Evolutionary conservation across 169 alveolate species (phyloP).

Genomic region (Eimeria acervulina): DNA sequence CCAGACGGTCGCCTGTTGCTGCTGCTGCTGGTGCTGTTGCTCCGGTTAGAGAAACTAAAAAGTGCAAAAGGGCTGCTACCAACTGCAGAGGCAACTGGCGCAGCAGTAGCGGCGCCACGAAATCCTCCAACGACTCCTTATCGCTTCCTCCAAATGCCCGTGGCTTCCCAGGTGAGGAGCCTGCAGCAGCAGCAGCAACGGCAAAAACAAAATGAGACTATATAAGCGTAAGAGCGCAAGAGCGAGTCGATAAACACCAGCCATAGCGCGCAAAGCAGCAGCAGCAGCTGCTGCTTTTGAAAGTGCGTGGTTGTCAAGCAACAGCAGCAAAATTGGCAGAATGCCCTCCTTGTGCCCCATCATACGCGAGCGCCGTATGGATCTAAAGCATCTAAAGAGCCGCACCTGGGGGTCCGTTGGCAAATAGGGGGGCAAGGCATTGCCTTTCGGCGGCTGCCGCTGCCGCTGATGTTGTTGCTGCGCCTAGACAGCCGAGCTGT

Average conservation of each 20-base stretch:
- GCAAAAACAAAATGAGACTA: neutral
- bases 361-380: neutral
- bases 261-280: neutral
- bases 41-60: conserved; percentile 26
- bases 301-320: neutral
- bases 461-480: conserved; percentile 69
- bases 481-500: conserved; percentile 63
- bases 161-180: neutral
- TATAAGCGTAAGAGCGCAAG: neutral
- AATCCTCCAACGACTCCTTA: conserved; percentile 70
- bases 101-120: conserved; percentile 67
- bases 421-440: conserved; percentile 9
- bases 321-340: neutral
- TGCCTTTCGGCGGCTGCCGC: conserved; percentile 44
- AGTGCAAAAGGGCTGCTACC: conserved; percentile 48
- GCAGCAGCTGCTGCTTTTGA: neutral
- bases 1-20: neutral
- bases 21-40: conserved; percentile 36
- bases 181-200: conserved; percentile 50
- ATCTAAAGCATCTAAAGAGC: neutral
- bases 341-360: neutral
- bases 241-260: too few species aligned
- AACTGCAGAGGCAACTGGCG: conserved; percentile 72
- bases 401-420: conserved; percentile 34
- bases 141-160: neutral